Evolutionary conservation across 164 flowering plant species (phyloP).

Genomic region (Cinnamomum chago): DNA sequence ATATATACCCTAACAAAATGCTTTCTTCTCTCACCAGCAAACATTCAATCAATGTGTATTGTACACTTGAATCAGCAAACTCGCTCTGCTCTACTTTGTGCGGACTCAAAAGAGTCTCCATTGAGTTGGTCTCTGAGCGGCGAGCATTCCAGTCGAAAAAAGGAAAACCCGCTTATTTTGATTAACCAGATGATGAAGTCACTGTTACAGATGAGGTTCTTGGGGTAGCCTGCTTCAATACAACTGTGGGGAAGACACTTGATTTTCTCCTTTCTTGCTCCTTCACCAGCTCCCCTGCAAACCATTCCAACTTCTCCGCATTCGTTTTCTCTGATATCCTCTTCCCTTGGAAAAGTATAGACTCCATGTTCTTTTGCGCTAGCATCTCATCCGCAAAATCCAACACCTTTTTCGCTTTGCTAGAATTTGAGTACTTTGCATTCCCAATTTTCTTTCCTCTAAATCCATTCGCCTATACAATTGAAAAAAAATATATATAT

Average conservation of each 20-base stretch:
- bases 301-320: constrained; percentile 38
- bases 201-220: constrained; percentile 41
- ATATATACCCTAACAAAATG: too few species aligned
- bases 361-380: constrained; percentile 50
- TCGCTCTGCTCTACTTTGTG: background rate
- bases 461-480: constrained; percentile 25
- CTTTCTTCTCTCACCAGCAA: too few species aligned
- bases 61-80: background rate
- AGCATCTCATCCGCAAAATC: constrained; percentile 38
- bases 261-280: constrained; percentile 60
- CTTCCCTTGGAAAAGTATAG: constrained; percentile 52
- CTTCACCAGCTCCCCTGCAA: constrained; percentile 42
- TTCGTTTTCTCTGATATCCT: constrained; percentile 42
- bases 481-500: too few species aligned
- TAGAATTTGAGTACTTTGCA: background rate
- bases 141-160: background rate
- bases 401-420: background rate
- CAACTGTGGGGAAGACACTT: constrained; percentile 43
- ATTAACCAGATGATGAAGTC: constrained; percentile 8
- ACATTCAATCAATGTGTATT: too few species aligned
- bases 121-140: background rate
- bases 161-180: background rate
- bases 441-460: background rate
- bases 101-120: background rate
- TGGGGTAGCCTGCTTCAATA: constrained; percentile 42